Percentiles rank a stretch among this genome's conserved stretches.
These are phyloP conservation scores for Irpex rosettiformis DNA, from an alignment of 1,284 basidiomycete species.

Conservation along the genomic window DNA sequence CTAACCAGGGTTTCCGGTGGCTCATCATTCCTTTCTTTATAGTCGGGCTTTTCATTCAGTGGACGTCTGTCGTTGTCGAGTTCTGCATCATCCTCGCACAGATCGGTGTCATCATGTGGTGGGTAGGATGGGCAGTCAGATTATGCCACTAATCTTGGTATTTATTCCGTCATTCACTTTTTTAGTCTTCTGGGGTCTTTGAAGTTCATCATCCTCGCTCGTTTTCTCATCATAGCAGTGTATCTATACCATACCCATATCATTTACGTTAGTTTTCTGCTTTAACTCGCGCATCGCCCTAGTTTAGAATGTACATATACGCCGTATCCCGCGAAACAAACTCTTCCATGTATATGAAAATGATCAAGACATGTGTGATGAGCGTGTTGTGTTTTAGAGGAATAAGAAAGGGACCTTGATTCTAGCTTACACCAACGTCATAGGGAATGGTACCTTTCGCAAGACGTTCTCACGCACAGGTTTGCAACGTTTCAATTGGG, in stretches of 20 bases:
- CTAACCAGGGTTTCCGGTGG: constrained; percentile 57
- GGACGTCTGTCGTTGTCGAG: constrained; percentile 57
- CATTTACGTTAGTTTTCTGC: not conserved
- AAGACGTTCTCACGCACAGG: too few species aligned
- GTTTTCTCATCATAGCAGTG: not conserved
- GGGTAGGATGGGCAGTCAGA: constrained; percentile 64
- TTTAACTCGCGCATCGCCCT: not conserved
- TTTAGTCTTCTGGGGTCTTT: not conserved
- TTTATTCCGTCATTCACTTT: not conserved
- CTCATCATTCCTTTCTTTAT: constrained; percentile 57
- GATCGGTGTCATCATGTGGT: constrained; percentile 58
- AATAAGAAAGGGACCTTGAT: too few species aligned
- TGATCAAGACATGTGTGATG: too few species aligned
- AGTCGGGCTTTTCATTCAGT: constrained; percentile 55
- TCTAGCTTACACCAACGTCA: too few species aligned
- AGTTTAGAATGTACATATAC: too few species aligned
- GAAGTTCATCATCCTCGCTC: not conserved
- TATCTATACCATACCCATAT: not conserved
- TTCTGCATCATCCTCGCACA: constrained; percentile 51
- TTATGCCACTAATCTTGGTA: constrained; percentile 36
- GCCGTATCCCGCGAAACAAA: too few species aligned
- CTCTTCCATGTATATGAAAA: too few species aligned
- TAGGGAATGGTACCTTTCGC: too few species aligned
- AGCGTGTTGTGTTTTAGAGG: too few species aligned
- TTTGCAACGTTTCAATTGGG: too few species aligned